A percentile compares a stretch with the other conserved stretches of the same genome.
Conservation (phyloP, 2,329 filamentous ascomycete genomes). For the Xylariomycetidae sp. region DNA sequence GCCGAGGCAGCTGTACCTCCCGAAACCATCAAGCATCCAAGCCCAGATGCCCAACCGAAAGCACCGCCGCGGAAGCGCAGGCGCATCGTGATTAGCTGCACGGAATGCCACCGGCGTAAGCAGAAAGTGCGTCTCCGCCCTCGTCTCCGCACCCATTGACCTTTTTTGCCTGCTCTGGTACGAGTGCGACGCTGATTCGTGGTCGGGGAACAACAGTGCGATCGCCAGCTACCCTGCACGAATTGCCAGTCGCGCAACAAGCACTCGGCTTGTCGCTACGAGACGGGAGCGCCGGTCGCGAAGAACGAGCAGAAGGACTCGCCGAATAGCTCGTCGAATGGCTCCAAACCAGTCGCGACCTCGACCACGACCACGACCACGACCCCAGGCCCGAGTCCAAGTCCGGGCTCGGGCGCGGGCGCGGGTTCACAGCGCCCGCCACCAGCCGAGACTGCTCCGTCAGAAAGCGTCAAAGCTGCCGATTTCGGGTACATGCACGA, state of each 20-base stretch:
- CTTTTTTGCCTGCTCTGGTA: too few species aligned
- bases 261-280: constrained; percentile 50
- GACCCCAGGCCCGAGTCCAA: constrained; percentile 35
- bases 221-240: constrained; percentile 52
- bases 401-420: too few species aligned
- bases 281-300: constrained; percentile 41
- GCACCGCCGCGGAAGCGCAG: constrained; percentile 49
- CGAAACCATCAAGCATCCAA: constrained; percentile 11
- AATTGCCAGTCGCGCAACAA: constrained; percentile 55
- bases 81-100: constrained; percentile 56
- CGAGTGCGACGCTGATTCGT: too few species aligned
- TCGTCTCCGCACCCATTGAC: constrained; percentile 2
- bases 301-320: constrained; percentile 26
- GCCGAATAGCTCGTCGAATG: constrained; percentile 15
- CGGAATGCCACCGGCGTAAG: constrained; percentile 58
- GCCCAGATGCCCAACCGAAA: constrained; percentile 14
- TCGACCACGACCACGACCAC: constrained; percentile 27
- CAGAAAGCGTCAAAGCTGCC: too few species aligned
- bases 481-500: constrained; percentile 49
- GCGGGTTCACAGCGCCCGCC: too few species aligned
- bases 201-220: too few species aligned
- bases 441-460: too few species aligned
- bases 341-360: constrained; percentile 10
- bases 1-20: constrained; percentile 12
- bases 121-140: constrained; percentile 40